These are phyloP conservation scores for Amoeboaphelidium protococcarum DNA, from an alignment of 371 early-diverging fungal species.

Conservation along the genomic window DNA sequence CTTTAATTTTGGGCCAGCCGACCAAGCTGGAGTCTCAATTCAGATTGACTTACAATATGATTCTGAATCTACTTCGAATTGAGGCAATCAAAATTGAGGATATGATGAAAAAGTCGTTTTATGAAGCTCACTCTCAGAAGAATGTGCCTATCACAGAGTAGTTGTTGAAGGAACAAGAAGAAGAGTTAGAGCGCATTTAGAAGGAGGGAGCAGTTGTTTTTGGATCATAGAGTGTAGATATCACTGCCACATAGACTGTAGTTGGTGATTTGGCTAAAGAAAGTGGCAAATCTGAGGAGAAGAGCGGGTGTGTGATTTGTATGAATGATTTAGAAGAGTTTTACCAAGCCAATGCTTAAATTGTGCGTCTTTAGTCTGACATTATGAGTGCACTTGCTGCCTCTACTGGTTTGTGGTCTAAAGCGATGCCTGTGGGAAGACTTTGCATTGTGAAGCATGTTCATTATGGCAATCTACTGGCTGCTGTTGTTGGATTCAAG, in stretches of 20 bases:
- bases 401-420: no score
- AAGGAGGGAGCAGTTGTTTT: background rate
- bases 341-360: conserved; percentile 30
- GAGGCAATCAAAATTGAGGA: conserved; percentile 93
- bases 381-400: no score
- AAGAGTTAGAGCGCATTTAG: conserved; percentile 4
- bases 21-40: conserved; percentile 91
- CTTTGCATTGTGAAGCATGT: no score
- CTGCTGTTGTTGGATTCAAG: no score
- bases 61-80: conserved; percentile 83
- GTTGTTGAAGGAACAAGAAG: conserved; percentile 14
- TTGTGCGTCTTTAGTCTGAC: no score
- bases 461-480: no score
- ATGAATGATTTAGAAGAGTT: conserved; percentile 37
- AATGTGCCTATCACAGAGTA: conserved; percentile 41
- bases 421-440: no score
- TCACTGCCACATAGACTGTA: no score
- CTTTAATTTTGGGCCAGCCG: conserved; percentile 60
- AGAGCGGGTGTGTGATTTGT: conserved; percentile 62
- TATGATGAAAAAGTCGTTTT: conserved; percentile 94
- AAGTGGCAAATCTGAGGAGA: conserved; percentile 21
- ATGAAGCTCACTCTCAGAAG: conserved; percentile 56
- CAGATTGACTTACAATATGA: conserved; percentile 96
- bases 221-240: background rate
- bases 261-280: no score